Evolutionary conservation across 208 protist genomes (phyloP), one percentile per base, ranked within the genome.

Genomic region (Trypanosoma melophagium): DNA sequence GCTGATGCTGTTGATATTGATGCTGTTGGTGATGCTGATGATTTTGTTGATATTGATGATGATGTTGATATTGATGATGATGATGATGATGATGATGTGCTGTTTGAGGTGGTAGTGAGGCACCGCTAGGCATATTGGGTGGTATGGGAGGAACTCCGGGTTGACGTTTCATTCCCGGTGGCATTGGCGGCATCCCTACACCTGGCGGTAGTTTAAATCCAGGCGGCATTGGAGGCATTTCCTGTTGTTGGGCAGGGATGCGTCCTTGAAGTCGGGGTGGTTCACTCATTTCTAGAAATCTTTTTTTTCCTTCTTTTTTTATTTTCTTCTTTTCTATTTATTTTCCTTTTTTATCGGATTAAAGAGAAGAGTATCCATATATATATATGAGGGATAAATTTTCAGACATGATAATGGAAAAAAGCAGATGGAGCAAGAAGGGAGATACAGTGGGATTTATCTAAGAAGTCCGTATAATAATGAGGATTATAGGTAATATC

Each of bases 161-260:
- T 44, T 7, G 19, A 1, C 9, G 8, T 10, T 52, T 17, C 7
- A 49, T n/a, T n/a, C 60, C 49, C 1, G 69, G 60, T 19, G 53
- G 69, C 31, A 56, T 57, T 3, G 55, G 61, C 24, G 69, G 60
- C 52, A 38, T 31, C 2, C 41, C 12, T 7, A 50, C 50, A 40
- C 61, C 63, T 1, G 61, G 62, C 9, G 63, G 70, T 41, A 69
- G 19, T 62, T 74, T 74, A 62, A 84, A 80, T 9, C 78, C 80
- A 7, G 71, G 71, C 9, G 71, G 71, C 31, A 76, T 28, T 35
- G 71, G 71, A 28, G 71, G 71, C 62, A 74, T 74, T 38, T 28
- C 56, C 0, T 50, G 65, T 14, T 56, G 66, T 25, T 63, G 61
- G 14, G 53, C 54, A 14, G 44, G 58, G 44, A 57, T 67, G 21